Evolutionary conservation across 306 rosid genomes (phyloP).

Genomic region (Spatholobus suberectus): DNA sequence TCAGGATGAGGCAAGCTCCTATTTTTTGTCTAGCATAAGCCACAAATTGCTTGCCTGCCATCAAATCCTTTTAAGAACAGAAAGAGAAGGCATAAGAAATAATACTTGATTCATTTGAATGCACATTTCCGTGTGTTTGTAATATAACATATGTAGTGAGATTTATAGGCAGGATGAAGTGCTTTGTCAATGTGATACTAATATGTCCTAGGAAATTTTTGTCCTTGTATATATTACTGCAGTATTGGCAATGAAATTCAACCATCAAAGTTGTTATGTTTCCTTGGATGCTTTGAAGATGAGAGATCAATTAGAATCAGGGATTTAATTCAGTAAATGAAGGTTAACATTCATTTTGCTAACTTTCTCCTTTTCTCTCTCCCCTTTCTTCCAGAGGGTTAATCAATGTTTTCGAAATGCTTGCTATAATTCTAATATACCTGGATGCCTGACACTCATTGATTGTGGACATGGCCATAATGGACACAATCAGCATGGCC

Average conservation of each 20-base stretch:
- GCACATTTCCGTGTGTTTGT: not conserved
- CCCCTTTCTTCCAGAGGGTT: slow-evolving; percentile 62
- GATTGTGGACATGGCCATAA: slow-evolving; percentile 62
- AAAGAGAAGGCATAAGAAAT: not conserved
- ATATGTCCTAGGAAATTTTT: no score
- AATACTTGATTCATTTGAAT: slow-evolving; percentile 19
- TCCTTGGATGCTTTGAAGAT: slow-evolving; percentile 13
- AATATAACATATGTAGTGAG: not conserved
- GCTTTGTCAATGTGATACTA: not conserved
- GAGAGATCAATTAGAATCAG: not conserved
- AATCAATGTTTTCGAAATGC: slow-evolving; percentile 75
- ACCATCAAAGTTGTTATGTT: not conserved
- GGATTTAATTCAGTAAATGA: not conserved
- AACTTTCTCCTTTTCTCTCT: slow-evolving; percentile 17
- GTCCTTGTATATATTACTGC: slow-evolving; percentile 8
- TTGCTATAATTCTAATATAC: not conserved
- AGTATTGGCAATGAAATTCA: not conserved
- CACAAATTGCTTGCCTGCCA: no score
- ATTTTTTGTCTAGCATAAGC: no score
- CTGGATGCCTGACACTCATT: slow-evolving; percentile 42
- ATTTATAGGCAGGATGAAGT: not conserved
- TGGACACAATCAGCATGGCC: not conserved
- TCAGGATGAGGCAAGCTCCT: not conserved
- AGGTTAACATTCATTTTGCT: not conserved
- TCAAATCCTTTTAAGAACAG: no score